These are phyloP conservation scores for Avena eriantha DNA, from an alignment of 176 grass and related monocot genomes.

Conservation along the genomic window DNA sequence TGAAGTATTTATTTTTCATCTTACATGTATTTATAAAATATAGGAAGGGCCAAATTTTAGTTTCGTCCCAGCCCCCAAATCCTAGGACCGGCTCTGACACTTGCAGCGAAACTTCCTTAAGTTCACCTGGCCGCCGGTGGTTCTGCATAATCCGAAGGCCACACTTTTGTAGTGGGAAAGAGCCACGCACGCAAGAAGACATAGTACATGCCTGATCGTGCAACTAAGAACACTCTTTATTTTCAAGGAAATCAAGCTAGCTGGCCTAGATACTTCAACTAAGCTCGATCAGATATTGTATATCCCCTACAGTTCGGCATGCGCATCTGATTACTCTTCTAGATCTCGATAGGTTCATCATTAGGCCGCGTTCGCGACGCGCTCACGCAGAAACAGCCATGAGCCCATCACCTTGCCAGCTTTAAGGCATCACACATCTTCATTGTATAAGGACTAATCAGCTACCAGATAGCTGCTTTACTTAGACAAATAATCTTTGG, in stretches of 20 bases:
- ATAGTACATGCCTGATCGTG: not conserved
- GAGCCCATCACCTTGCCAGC: not conserved
- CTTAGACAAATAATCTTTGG: not conserved
- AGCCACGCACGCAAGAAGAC: not conserved
- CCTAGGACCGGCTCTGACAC: too few relatives aligned
- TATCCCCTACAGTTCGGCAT: not conserved
- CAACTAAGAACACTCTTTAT: not conserved
- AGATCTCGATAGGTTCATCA: not conserved
- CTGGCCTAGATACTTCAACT: not conserved
- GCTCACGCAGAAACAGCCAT: not conserved
- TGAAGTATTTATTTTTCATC: too few relatives aligned
- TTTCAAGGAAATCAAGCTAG: constrained; percentile 22
- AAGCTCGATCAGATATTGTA: constrained; percentile 4
- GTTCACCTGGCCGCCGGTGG: not conserved
- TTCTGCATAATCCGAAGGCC: not conserved
- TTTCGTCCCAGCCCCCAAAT: too few relatives aligned
- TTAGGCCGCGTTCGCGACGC: constrained; percentile 6
- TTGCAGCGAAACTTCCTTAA: not conserved
- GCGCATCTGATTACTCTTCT: too few relatives aligned
- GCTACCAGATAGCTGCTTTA: not conserved
- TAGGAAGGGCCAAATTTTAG: too few relatives aligned
- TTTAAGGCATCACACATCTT: constrained; percentile 13
- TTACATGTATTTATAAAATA: too few relatives aligned
- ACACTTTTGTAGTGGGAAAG: not conserved
- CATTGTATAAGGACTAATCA: not conserved